These are phyloP conservation scores for Tanacetum coccineum DNA, from an alignment of 129 eudicot species.

Conservation along the genomic window DNA sequence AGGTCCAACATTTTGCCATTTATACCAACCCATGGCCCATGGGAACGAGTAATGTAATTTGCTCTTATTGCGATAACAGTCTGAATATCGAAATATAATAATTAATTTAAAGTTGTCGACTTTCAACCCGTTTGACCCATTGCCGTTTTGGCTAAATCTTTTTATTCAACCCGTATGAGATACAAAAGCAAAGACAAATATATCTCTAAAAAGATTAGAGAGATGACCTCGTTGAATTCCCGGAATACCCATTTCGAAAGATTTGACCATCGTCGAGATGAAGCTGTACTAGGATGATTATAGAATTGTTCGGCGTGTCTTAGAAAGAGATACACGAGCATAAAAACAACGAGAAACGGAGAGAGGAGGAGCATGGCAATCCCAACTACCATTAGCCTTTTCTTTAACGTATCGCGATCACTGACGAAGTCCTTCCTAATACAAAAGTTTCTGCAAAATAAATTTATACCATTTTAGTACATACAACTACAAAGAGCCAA, in stretches of 20 bases:
- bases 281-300: slow-evolving; percentile 84
- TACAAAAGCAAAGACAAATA: too few species aligned
- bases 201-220: too few species aligned
- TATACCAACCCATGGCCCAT: too few species aligned
- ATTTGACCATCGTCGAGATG: slow-evolving; percentile 90
- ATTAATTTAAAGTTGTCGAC: too few species aligned
- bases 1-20: too few species aligned
- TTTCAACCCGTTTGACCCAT: too few species aligned
- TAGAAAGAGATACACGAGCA: slow-evolving; percentile 88
- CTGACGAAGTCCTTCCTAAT: slow-evolving; percentile 59
- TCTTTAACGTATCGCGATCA: slow-evolving; percentile 62
- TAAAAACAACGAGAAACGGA: slow-evolving; percentile 76
- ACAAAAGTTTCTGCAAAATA: slow-evolving; percentile 57
- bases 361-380: slow-evolving; percentile 74
- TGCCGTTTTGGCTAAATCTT: too few species aligned
- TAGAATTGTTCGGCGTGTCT: slow-evolving; percentile 91
- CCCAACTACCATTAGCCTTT: slow-evolving; percentile 73
- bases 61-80: too few species aligned
- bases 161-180: too few species aligned
- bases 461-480: slow-evolving; percentile 2
- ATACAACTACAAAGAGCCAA: background rate
- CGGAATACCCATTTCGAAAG: slow-evolving; percentile 88
- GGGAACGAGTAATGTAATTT: too few species aligned
- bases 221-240: slow-evolving; percentile 72
- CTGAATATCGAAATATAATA: too few species aligned